Percentiles rank a stretch among this genome's conserved stretches.
phyloP scores from a whole-genome alignment of 768 basidiomycete species.

The Roridomyces roridus region DNA sequence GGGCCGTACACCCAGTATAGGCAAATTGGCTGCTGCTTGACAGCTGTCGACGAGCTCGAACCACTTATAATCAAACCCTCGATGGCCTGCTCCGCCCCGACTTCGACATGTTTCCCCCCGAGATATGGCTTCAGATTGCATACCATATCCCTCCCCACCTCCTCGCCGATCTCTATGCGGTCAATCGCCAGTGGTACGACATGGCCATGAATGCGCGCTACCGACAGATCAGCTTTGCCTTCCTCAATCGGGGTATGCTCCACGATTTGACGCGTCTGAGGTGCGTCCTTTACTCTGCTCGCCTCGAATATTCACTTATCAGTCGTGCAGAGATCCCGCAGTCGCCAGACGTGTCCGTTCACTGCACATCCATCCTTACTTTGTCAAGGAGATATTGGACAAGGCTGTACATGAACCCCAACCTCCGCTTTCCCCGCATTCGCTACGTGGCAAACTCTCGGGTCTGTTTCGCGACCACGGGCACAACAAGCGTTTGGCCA shows the following conservation, averaged over 20 bases:
- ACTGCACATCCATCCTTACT: conserved; percentile 55
- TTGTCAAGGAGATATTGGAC: conserved; percentile 48
- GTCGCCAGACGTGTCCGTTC: conserved; percentile 56
- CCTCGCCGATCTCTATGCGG: conserved; percentile 39
- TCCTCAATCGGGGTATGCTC: conserved; percentile 51
- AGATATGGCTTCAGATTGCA: conserved; percentile 45
- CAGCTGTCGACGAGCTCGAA: neutral
- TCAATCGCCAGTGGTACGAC: conserved; percentile 43
- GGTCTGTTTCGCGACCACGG: conserved; percentile 41
- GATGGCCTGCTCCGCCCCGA: conserved; percentile 3
- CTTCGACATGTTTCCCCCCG: conserved; percentile 33
- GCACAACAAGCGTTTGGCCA: conserved; percentile 32
- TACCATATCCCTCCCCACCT: conserved; percentile 38
- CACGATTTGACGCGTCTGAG: conserved; percentile 28
- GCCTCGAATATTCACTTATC: neutral
- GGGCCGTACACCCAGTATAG: too few species aligned
- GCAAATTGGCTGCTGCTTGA: too few species aligned
- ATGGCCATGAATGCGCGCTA: conserved; percentile 52
- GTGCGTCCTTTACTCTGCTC: conserved; percentile 38
- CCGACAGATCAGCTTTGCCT: conserved; percentile 55
- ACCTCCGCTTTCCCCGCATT: neutral
- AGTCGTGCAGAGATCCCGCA: conserved; percentile 46
- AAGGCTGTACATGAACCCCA: conserved; percentile 23
- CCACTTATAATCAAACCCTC: conserved; percentile 11
- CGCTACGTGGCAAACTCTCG: conserved; percentile 26